phyloP scores from a whole-genome alignment of 1,139 yeast species.

The Saccharomyces hybrid region DNA sequence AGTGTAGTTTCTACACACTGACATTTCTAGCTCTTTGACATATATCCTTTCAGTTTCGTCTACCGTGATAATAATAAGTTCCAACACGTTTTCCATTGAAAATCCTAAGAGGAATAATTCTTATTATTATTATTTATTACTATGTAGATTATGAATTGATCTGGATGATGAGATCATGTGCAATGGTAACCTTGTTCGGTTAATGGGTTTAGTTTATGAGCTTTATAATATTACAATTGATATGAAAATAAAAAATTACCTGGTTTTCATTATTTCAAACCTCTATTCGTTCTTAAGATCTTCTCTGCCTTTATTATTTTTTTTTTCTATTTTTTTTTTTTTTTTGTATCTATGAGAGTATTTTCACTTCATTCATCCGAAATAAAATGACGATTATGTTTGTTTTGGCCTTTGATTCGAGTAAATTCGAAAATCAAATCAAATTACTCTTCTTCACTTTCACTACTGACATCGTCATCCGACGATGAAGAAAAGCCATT shows the following conservation, averaged over 20 bases:
- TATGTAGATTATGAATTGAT: slow-evolving; percentile 3
- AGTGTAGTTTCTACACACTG: not conserved
- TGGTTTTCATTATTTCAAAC: not conserved
- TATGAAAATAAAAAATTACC: not conserved
- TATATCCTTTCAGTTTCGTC: not conserved
- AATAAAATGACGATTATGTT: not conserved
- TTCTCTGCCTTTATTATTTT: not conserved
- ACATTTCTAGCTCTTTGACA: not conserved
- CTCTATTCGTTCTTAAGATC: not conserved
- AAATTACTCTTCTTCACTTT: slow-evolving; percentile 36
- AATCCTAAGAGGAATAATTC: not conserved
- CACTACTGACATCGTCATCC: slow-evolving; percentile 34
- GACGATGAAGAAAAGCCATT: slow-evolving; percentile 39
- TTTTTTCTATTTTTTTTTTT: not conserved
- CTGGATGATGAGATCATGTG: not conserved
- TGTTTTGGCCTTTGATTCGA: not conserved
- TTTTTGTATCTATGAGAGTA: not conserved
- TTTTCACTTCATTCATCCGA: not conserved
- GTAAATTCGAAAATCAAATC: not conserved
- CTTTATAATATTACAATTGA: slow-evolving; percentile 2
- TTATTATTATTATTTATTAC: not conserved
- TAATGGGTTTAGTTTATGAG: not conserved
- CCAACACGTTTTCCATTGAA: not conserved
- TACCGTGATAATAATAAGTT: not conserved
- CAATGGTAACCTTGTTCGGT: not conserved